Percentiles rank a stretch among this genome's conserved stretches.
These are phyloP conservation scores for Aspergillus homomorphus DNA, from an alignment of 495 filamentous ascomycete genomes.

Conservation along the genomic window DNA sequence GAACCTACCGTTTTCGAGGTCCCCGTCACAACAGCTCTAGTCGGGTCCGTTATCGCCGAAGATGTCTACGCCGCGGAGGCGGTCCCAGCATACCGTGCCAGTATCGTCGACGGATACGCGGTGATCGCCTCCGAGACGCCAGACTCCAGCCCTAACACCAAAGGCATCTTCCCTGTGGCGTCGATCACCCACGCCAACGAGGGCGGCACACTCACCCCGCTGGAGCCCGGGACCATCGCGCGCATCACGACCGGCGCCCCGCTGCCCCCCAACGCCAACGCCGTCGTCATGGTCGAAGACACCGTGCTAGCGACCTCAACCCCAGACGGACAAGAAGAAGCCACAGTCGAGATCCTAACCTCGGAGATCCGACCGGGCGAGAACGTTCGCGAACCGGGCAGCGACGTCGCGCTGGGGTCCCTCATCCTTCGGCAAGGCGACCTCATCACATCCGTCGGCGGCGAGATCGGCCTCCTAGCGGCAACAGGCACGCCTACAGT, in stretches of 20 bases:
- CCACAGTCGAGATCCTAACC: slow-evolving; percentile 78
- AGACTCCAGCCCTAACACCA: slow-evolving; percentile 54
- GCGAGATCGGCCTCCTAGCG: slow-evolving; percentile 85
- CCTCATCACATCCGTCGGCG: slow-evolving; percentile 76
- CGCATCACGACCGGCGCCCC: slow-evolving; percentile 94
- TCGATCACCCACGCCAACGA: slow-evolving; percentile 81
- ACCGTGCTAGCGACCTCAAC: slow-evolving; percentile 70
- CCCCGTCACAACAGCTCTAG: slow-evolving; percentile 58
- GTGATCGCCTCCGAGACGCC: slow-evolving; percentile 50
- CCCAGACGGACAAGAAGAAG: slow-evolving; percentile 79
- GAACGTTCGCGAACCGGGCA: slow-evolving; percentile 88
- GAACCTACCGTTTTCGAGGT: slow-evolving; percentile 49
- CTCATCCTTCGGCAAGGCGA: slow-evolving; percentile 72
- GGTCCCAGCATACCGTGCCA: slow-evolving; percentile 90
- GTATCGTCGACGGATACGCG: slow-evolving; percentile 97
- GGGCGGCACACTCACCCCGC: slow-evolving; percentile 51
- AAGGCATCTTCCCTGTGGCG: slow-evolving; percentile 80
- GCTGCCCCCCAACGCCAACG: slow-evolving; percentile 80
- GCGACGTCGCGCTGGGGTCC: slow-evolving; percentile 69
- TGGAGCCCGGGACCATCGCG: slow-evolving; percentile 73
- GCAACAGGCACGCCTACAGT: slow-evolving; percentile 76
- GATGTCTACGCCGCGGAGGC: slow-evolving; percentile 75
- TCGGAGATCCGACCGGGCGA: slow-evolving; percentile 71
- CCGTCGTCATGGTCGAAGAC: slow-evolving; percentile 98
- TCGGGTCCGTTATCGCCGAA: slow-evolving; percentile 76